Evolutionary conservation across 768 basidiomycete genomes (phyloP), one percentile per base, ranked within the genome.

Genomic region (Rhodosporidiobolus odoratus): DNA sequence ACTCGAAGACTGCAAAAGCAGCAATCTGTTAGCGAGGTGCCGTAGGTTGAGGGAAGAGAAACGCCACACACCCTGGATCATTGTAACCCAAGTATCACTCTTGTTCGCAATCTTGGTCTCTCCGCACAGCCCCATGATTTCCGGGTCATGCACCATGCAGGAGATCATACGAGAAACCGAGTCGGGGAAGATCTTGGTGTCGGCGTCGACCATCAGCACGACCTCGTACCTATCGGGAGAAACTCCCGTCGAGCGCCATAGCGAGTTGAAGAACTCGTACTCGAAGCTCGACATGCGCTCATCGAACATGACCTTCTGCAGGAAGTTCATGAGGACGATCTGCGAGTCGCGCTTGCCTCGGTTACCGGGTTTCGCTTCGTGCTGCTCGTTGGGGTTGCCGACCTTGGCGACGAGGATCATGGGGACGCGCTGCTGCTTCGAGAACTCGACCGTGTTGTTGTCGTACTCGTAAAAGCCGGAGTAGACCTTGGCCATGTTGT

Each of bases 81-180:
- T 98, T 23, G 95, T 97, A 53, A 98, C 94, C 83, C 95, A 97
- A 17, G 93, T 93, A 79, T 98, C 95, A 23, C 88, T 88, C 83
- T 99, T 99, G 83, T 99, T 99, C 43, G 96, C 96, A 76, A 99
- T 94, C 86, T 99, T 99, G 71, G 96, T 99, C 83, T 99, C 96
- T 35, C 96, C 96, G 78, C 96, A 99, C 34, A 99, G 84, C 30
- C 94, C 96, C 96, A 98, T 98, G 73, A 98, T 97, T 80, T 98
- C 96, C 76, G 88, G 86, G 78, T 99, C 96, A 77, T 92, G 87
- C 37, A 93, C 90, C 93, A 97, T 94, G 76, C 92, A 95, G 58
- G 91, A 89, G 59, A 88, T 88, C 94, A 99, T 93, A 76, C 96
- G 84, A 47, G 93, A 94, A 79, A 97, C 80, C 66, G 94, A 94